phyloP scores from a whole-genome alignment of 352 stramenopile genomes.

The Phytophthora meadii region DNA sequence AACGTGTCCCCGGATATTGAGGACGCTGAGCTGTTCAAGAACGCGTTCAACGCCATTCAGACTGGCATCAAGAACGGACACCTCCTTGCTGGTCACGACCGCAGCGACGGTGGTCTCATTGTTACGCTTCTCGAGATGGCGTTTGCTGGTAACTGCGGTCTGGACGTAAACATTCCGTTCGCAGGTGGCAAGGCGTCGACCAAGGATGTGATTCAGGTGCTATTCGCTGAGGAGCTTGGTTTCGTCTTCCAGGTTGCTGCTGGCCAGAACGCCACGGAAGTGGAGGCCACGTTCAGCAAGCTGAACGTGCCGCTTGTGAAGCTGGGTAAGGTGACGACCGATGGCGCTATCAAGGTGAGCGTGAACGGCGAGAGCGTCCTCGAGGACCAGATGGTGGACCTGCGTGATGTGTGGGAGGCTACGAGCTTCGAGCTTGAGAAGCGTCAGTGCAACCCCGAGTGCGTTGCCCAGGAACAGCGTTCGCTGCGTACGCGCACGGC shows the following conservation, averaged over 20 bases:
- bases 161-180: constrained; percentile 92
- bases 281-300: constrained; percentile 90
- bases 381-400: constrained; percentile 75
- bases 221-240: constrained; percentile 98
- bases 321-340: constrained; percentile 91
- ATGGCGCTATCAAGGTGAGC: constrained; percentile 90
- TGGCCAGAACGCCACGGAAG: constrained; percentile 50
- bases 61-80: constrained; percentile 89
- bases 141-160: constrained; percentile 98
- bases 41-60: constrained; percentile 95
- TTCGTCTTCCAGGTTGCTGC: constrained; percentile 96
- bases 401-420: constrained; percentile 98
- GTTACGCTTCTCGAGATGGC: constrained; percentile 98
- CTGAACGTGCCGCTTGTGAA: constrained; percentile 86
- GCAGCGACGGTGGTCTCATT: constrained; percentile 97
- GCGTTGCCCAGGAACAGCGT: constrained; percentile 94
- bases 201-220: constrained; percentile 67
- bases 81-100: constrained; percentile 98
- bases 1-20: constrained; percentile 93
- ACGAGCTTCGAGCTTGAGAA: constrained; percentile 99
- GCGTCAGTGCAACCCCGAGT: constrained; percentile 96
- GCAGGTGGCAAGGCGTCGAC: constrained; percentile 47
- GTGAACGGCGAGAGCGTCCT: constrained; percentile 86
- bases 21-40: constrained; percentile 93
- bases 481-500: constrained; percentile 86